Conservation (phyloP, 2,329 filamentous ascomycete species). For the Paracoccidioides lutzii region DNA sequence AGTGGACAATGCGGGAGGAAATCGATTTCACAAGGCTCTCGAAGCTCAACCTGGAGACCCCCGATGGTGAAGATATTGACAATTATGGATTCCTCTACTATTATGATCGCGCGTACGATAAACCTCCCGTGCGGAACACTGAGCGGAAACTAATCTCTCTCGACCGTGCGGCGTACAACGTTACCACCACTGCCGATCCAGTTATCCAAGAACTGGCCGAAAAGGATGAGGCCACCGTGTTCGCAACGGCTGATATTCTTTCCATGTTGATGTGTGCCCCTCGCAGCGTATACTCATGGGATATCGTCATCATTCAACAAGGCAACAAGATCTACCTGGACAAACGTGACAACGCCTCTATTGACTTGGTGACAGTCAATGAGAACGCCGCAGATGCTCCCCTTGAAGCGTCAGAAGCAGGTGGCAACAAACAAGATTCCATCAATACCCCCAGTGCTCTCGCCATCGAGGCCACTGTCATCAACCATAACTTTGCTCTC, state of each 20-base stretch:
- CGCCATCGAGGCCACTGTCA: slow-evolving; percentile 95
- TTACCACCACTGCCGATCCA: slow-evolving; percentile 90
- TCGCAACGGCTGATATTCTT: slow-evolving; percentile 90
- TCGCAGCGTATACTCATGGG: slow-evolving; percentile 95
- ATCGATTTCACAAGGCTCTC: slow-evolving; percentile 92
- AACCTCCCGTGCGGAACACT: slow-evolving; percentile 74
- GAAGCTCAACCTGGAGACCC: slow-evolving; percentile 91
- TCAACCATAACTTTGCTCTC: slow-evolving; percentile 99
- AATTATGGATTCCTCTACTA: slow-evolving; percentile 96
- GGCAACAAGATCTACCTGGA: slow-evolving; percentile 97
- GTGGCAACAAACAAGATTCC: slow-evolving; percentile 59
- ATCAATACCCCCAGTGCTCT: slow-evolving; percentile 91
- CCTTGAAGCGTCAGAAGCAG: slow-evolving; percentile 65
- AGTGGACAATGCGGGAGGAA: slow-evolving; percentile 93
- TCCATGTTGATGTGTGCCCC: slow-evolving; percentile 99
- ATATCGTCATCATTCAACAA: slow-evolving; percentile 84
- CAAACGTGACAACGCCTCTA: slow-evolving; percentile 87
- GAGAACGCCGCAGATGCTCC: slow-evolving; percentile 95
- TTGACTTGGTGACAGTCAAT: slow-evolving; percentile 98
- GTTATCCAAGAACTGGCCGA: slow-evolving; percentile 95
- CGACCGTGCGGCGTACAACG: slow-evolving; percentile 94
- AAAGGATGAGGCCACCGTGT: slow-evolving; percentile 90
- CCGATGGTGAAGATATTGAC: slow-evolving; percentile 89
- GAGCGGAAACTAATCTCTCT: slow-evolving; percentile 79
- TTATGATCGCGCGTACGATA: slow-evolving; percentile 94